A percentile compares a stretch with the other conserved stretches of the same genome.
phyloP scores from a whole-genome alignment of 2,329 filamentous ascomycete species.

The Boeremia lycopersici region DNA sequence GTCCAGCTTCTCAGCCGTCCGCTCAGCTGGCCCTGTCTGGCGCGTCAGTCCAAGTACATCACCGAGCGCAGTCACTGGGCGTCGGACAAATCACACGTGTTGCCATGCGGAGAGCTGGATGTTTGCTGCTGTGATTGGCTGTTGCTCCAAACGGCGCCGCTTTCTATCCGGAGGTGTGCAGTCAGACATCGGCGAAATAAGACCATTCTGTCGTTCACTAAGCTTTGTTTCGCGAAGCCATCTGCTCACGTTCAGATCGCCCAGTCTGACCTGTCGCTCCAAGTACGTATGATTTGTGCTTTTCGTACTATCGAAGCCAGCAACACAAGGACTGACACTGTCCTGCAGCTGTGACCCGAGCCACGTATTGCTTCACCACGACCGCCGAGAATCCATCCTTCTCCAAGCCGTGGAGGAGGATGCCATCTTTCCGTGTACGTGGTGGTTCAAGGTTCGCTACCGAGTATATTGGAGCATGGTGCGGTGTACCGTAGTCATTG shows the following conservation, averaged over 20 bases:
- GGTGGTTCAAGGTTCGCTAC: not conserved
- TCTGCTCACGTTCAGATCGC: not conserved
- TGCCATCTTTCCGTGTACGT: too few species aligned
- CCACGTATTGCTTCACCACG: too few species aligned
- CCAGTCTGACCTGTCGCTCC: not conserved
- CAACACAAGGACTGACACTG: too few species aligned
- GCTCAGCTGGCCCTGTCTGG: not conserved
- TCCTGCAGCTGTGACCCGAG: too few species aligned
- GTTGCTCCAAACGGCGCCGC: slow-evolving; percentile 2
- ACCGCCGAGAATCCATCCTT: too few species aligned
- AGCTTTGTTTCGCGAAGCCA: not conserved
- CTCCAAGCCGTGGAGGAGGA: too few species aligned
- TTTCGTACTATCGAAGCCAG: too few species aligned
- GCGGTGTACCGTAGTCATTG: not conserved
- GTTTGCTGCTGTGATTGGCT: not conserved
- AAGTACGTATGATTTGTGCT: too few species aligned
- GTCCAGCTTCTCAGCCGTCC: not conserved
- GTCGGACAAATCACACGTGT: slow-evolving; percentile 7
- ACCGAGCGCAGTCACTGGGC: not conserved
- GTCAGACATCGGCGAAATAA: not conserved
- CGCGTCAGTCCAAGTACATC: not conserved
- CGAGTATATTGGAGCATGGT: too few species aligned
- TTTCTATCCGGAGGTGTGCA: not conserved
- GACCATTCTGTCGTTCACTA: not conserved
- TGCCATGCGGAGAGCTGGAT: not conserved